Conservation (phyloP, 2,329 filamentous ascomycete species). For the Hymenoscyphus infarciens region DNA sequence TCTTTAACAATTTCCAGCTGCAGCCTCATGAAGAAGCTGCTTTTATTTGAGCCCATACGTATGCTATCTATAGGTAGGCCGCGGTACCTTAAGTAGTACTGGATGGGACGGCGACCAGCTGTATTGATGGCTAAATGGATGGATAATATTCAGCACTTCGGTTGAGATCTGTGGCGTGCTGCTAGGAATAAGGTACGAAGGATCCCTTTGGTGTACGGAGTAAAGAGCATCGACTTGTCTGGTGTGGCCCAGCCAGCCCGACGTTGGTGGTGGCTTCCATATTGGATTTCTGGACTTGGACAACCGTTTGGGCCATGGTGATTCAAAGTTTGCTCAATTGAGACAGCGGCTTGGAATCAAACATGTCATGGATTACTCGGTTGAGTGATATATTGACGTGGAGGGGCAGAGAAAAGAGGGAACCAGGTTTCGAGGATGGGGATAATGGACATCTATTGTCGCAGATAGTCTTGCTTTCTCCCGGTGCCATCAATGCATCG, state of each 20-base stretch:
- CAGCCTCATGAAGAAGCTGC: not conserved
- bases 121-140: not conserved
- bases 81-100: no score
- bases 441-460: not conserved
- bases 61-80: no score
- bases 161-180: not conserved
- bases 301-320: constrained; percentile 1
- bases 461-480: constrained; percentile 1
- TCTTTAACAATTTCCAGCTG: constrained; percentile 1
- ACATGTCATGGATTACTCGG: not conserved
- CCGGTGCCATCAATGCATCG: not conserved
- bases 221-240: no score
- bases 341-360: constrained; percentile 1
- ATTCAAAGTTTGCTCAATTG: not conserved
- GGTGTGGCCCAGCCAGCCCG: not conserved
- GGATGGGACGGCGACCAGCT: not conserved
- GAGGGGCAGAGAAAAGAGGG: not conserved
- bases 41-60: not conserved
- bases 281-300: not conserved
- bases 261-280: not conserved
- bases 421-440: not conserved
- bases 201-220: no score
- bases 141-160: constrained; percentile 2
- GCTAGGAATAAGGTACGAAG: constrained; percentile 9
- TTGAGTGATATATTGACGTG: not conserved